Evolutionary conservation across 2,329 filamentous ascomycete genomes (phyloP).

Genomic region (Botrytis cinerea): DNA sequence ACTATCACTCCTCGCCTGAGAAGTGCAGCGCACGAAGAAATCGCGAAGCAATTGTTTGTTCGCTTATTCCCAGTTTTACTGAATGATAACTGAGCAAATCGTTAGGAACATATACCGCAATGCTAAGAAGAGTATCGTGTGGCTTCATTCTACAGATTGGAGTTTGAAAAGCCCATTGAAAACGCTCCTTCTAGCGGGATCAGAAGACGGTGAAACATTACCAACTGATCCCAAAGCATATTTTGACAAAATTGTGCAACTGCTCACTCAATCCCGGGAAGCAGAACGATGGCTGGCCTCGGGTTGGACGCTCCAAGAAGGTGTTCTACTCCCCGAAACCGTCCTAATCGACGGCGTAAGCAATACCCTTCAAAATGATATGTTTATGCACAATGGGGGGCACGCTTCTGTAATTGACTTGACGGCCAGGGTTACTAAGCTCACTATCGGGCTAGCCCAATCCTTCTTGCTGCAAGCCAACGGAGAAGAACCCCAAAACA

Average conservation of each 20-base stretch:
- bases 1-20: background rate
- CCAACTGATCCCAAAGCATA: background rate
- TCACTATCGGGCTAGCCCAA: background rate
- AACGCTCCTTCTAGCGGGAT: background rate
- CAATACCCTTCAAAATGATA: background rate
- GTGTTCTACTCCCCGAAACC: background rate
- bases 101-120: background rate
- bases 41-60: background rate
- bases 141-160: slow-evolving; percentile 10
- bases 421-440: background rate
- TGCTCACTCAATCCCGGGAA: background rate
- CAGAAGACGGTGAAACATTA: background rate
- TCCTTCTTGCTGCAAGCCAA: background rate
- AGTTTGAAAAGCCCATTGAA: background rate
- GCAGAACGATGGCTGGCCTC: background rate
- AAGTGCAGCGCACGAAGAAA: background rate
- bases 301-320: slow-evolving; percentile 7
- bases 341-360: background rate
- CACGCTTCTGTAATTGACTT: slow-evolving; percentile 1
- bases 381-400: background rate
- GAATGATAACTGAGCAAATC: background rate
- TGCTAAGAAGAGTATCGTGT: slow-evolving; percentile 2
- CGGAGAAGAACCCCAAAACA: background rate
- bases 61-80: background rate
- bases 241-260: background rate